Conservation (phyloP, 768 basidiomycete species). For the Gloeopeniophorella convolvens region DNA sequence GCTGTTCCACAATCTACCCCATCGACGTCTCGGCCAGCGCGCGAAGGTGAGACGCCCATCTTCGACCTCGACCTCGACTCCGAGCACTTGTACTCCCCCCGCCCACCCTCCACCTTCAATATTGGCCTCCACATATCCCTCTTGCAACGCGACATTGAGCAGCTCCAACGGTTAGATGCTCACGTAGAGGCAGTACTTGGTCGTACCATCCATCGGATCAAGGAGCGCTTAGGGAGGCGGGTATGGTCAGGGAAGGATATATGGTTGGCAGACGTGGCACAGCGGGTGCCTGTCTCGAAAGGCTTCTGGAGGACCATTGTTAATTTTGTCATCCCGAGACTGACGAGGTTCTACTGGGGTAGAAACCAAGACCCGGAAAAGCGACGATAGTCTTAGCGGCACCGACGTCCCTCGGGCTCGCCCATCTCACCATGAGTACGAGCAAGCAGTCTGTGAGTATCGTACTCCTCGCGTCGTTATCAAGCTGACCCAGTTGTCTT, state of each 20-base stretch:
- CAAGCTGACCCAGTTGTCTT: background rate
- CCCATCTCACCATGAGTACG: too few species aligned
- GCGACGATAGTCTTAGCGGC: background rate
- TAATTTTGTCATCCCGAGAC: slow-evolving; percentile 29
- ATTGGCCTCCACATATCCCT: slow-evolving; percentile 50
- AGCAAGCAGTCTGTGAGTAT: background rate
- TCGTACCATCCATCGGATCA: slow-evolving; percentile 54
- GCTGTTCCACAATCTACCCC: background rate
- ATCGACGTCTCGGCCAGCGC: background rate
- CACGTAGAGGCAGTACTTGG: slow-evolving; percentile 38
- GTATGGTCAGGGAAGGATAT: slow-evolving; percentile 58
- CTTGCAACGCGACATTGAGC: slow-evolving; percentile 46
- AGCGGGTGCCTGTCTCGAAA: slow-evolving; percentile 35
- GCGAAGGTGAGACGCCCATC: slow-evolving; percentile 6
- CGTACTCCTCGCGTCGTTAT: background rate
- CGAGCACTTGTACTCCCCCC: slow-evolving; percentile 19
- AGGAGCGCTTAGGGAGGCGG: slow-evolving; percentile 73
- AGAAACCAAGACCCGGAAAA: background rate
- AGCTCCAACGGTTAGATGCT: slow-evolving; percentile 40
- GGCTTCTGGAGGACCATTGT: slow-evolving; percentile 46
- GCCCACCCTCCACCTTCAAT: slow-evolving; percentile 38
- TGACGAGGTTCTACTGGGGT: background rate
- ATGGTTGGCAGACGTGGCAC: slow-evolving; percentile 35
- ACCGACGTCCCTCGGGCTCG: background rate
- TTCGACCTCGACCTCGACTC: slow-evolving; percentile 33